Base-by-base conservation (phyloP, 2,329 filamentous ascomycete genomes). In the Cryphonectria parasitica region DNA sequence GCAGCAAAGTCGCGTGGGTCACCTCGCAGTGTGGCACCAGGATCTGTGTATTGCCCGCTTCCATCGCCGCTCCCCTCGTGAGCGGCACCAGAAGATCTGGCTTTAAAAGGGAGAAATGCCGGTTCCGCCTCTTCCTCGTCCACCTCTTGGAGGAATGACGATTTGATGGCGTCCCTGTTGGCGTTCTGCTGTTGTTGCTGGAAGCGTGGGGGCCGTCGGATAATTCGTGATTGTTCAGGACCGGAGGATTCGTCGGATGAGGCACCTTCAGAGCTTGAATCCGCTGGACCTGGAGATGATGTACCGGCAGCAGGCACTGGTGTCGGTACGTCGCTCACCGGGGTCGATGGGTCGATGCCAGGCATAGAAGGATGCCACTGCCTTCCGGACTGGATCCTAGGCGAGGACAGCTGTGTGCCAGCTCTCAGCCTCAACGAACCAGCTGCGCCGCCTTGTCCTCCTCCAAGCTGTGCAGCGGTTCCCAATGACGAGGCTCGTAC, bases 191-290 rank as follows among this genome's bases (percentile, higher is more conserved):
- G 73, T 70, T 71, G 70, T 49, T 66, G 71, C 64, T 84, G 81
- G 70, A 85, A 88, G 28, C 86, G 83, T 15, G 88, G 87, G 3
- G 88, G 88, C 2, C 88, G 85, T 31, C 86, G 85, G 75, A 89
- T 89, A 73, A 89, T 89, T 69, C 87, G 83, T 19, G 87, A 89
- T 75, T 89, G 85, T 3, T 85, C 87, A 0, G 86, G 85, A 72
- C 83, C 84, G 0, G 82, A 78, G 0, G 74, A 76, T 0, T 78
- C 78, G 34, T 68, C 66, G 0, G 79, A 79, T 0, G 79, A 80
- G 0, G 79, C 78, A 1, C 77, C 77, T 4, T 62, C 56, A 13
- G 66, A 68, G 3, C 77, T 79, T 69, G 77, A 77, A 5, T 79
- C 84, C 28, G 77, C 77, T 0, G 80, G 79, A 2, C 81, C 83